Conservation (phyloP, 1,284 basidiomycete genomes). For the Sporisorium iseilematis-ciliati region DNA sequence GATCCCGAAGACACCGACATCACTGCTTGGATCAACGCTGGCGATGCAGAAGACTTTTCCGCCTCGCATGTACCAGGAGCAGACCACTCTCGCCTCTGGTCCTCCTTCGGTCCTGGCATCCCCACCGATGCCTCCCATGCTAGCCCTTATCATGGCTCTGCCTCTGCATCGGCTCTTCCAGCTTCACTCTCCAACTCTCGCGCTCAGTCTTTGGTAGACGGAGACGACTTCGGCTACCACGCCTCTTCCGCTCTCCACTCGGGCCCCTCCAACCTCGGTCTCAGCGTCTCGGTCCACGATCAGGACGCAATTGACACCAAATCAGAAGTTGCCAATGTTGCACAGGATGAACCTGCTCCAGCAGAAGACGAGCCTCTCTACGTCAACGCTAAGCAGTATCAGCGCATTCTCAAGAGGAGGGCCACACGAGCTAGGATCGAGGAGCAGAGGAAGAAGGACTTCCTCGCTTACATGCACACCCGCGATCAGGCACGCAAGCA, state of each 20-base stretch:
- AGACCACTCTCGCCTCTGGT: conserved; percentile 49
- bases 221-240: conserved; percentile 43
- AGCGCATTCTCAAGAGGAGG: conserved; percentile 66
- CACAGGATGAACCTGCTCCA: conserved; percentile 23
- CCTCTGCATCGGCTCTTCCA: conserved; percentile 17
- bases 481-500: conserved; percentile 49
- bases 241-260: conserved; percentile 21
- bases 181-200: conserved; percentile 35
- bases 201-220: conserved; percentile 33
- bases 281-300: conserved; percentile 30
- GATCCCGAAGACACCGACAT: conserved; percentile 52
- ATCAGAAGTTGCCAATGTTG: conserved; percentile 10
- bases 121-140: conserved; percentile 20
- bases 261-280: conserved; percentile 39
- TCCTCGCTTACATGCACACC: conserved; percentile 52
- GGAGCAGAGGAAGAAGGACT: conserved; percentile 59
- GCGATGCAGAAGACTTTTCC: conserved; percentile 43
- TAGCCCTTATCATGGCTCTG: conserved; percentile 38
- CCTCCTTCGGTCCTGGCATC: conserved; percentile 43
- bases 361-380: conserved; percentile 67
- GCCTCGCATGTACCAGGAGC: conserved; percentile 14
- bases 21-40: conserved; percentile 55
- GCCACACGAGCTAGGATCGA: conserved; percentile 63
- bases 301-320: conserved; percentile 23
- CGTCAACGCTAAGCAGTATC: conserved; percentile 68